A percentile compares a stretch with the other conserved stretches of the same genome.
Conservation (phyloP, 164 flowering plant genomes). For the Berberis thunbergii region DNA sequence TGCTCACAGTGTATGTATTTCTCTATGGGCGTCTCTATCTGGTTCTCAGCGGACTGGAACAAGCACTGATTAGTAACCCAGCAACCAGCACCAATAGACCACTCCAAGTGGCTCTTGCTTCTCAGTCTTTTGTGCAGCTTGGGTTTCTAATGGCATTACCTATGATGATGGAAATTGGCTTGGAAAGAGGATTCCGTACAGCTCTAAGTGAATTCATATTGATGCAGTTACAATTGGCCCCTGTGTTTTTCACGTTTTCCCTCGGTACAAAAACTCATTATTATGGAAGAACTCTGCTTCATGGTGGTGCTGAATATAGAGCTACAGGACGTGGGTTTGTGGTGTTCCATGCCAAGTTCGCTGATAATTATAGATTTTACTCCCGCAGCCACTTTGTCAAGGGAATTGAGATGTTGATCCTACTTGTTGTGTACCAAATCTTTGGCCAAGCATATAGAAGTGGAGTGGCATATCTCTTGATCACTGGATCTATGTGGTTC, state of each 20-base stretch:
- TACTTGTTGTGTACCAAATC: constrained; percentile 57
- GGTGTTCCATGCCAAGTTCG: constrained; percentile 87
- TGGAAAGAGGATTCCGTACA: constrained; percentile 90
- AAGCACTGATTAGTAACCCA: constrained; percentile 52
- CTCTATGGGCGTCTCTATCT: constrained; percentile 82
- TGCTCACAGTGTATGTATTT: constrained; percentile 68
- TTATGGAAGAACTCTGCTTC: constrained; percentile 85
- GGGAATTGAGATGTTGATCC: constrained; percentile 68
- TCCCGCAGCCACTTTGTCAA: constrained; percentile 96
- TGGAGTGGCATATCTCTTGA: constrained; percentile 27
- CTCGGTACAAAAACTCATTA: constrained; percentile 91
- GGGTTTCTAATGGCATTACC: constrained; percentile 84
- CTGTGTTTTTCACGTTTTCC: constrained; percentile 97
- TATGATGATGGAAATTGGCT: constrained; percentile 95
- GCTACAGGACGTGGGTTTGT: constrained; percentile 99
- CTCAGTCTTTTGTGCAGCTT: constrained; percentile 86
- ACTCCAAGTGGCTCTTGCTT: constrained; percentile 76
- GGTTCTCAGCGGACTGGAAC: constrained; percentile 86
- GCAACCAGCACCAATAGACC: constrained; percentile 45
- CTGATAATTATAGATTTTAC: constrained; percentile 92
- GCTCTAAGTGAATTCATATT: constrained; percentile 73
- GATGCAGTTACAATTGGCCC: constrained; percentile 91
- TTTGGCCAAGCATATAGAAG: constrained; percentile 43
- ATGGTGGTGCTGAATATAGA: constrained; percentile 98
- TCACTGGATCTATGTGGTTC: constrained; percentile 85